A percentile compares a stretch with the other conserved stretches of the same genome.
These are phyloP conservation scores for Spongospora subterranea DNA, from an alignment of 208 protist genomes.

Conservation along the genomic window DNA sequence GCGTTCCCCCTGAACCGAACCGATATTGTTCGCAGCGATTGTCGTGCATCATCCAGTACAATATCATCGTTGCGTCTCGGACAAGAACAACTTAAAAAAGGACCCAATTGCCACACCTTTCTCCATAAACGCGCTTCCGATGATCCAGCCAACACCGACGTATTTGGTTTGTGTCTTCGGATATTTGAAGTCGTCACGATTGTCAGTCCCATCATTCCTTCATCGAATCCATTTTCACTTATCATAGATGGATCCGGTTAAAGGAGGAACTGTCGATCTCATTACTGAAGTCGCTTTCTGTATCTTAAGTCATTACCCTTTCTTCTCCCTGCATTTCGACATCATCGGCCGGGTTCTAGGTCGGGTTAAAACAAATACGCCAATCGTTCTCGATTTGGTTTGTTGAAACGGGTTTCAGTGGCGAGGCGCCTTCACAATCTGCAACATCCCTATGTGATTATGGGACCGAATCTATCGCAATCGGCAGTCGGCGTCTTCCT, in stretches of 20 bases:
- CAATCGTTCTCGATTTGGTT: no score
- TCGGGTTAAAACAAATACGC: neutral
- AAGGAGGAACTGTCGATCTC: no score
- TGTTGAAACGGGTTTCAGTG: no score
- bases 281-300: constrained; percentile 27
- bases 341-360: neutral
- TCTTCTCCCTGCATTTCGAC: neutral
- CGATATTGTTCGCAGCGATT: no score
- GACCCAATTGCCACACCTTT: neutral
- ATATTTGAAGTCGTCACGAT: neutral
- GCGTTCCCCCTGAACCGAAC: no score
- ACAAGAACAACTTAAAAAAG: neutral
- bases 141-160: neutral
- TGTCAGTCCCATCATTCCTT: neutral
- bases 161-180: neutral
- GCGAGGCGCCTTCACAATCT: neutral
- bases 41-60: neutral
- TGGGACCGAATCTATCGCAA: neutral
- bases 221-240: no score
- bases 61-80: neutral
- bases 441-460: neutral
- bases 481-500: neutral
- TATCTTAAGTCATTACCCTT: neutral
- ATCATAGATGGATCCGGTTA: no score
- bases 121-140: neutral